These are phyloP conservation scores for Bacidia gigantensis DNA, from an alignment of 495 filamentous ascomycete genomes.

Conservation along the genomic window DNA sequence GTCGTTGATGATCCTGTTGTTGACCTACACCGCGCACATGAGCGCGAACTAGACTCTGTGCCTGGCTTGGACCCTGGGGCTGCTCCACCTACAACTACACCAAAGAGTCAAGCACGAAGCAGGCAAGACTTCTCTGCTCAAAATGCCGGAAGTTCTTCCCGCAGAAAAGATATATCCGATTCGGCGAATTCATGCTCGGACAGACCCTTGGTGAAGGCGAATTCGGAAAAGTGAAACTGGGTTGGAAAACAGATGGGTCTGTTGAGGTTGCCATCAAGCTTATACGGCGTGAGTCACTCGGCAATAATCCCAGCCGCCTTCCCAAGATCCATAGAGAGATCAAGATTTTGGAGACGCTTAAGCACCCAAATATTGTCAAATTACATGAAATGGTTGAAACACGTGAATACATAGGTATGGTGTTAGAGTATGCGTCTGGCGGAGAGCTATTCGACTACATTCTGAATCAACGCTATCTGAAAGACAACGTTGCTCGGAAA, in stretches of 20 bases:
- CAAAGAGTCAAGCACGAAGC: constrained; percentile 47
- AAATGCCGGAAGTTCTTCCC: constrained; percentile 24
- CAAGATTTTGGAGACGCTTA: constrained; percentile 68
- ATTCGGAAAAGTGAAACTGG: constrained; percentile 97
- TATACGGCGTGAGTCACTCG: constrained; percentile 79
- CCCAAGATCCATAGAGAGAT: constrained; percentile 98
- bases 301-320: constrained; percentile 70
- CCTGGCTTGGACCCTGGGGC: constrained; percentile 41
- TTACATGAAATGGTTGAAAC: constrained; percentile 98
- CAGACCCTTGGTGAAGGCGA: constrained; percentile 97
- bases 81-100: constrained; percentile 47
- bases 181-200: constrained; percentile 88
- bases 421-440: constrained; percentile 94
- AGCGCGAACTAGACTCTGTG: constrained; percentile 51
- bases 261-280: constrained; percentile 97
- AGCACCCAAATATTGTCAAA: constrained; percentile 91
- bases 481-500: constrained; percentile 77
- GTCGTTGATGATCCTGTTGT: constrained; percentile 66
- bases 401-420: constrained; percentile 90
- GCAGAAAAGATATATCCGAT: constrained; percentile 69
- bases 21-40: constrained; percentile 63
- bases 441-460: constrained; percentile 99
- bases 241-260: constrained; percentile 86
- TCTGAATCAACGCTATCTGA: constrained; percentile 86
- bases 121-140: constrained; percentile 59